Conservation (phyloP, 164 flowering plant species). For the Piper betle region DNA sequence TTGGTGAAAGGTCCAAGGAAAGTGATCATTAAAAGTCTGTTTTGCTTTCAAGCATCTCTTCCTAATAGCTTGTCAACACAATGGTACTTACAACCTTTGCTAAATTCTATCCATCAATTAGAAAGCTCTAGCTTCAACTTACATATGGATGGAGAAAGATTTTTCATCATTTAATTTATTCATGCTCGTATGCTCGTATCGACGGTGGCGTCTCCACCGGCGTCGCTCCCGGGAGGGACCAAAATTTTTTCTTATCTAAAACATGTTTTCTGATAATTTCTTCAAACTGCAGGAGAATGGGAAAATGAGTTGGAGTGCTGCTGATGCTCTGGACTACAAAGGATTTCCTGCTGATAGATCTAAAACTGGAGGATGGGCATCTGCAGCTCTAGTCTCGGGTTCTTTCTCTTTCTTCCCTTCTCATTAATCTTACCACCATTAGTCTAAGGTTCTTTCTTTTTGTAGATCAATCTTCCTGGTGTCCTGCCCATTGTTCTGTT, state of each 20-base stretch:
- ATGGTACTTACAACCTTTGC: background rate
- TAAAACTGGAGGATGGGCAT: conserved; percentile 84
- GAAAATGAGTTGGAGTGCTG: conserved; percentile 42
- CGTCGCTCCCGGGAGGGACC: background rate
- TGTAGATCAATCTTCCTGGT: too few relatives aligned
- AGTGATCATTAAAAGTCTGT: background rate
- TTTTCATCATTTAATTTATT: background rate
- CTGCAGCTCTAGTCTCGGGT: conserved; percentile 77
- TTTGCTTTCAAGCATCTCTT: background rate
- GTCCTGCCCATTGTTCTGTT: too few relatives aligned
- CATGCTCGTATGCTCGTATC: background rate
- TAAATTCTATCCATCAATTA: background rate
- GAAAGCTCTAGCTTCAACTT: background rate
- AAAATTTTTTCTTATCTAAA: background rate
- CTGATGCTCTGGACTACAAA: conserved; percentile 57
- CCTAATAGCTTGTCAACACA: background rate
- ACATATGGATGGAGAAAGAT: background rate
- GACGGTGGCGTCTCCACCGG: background rate
- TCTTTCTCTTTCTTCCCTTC: conserved; percentile 1
- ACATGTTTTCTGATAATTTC: background rate
- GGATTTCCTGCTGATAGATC: conserved; percentile 68
- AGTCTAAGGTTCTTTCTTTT: too few relatives aligned
- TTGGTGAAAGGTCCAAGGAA: background rate
- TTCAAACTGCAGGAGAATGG: conserved; percentile 22
- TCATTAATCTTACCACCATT: background rate